Conservation (phyloP, 768 basidiomycete species). For the Collybia sordida region DNA sequence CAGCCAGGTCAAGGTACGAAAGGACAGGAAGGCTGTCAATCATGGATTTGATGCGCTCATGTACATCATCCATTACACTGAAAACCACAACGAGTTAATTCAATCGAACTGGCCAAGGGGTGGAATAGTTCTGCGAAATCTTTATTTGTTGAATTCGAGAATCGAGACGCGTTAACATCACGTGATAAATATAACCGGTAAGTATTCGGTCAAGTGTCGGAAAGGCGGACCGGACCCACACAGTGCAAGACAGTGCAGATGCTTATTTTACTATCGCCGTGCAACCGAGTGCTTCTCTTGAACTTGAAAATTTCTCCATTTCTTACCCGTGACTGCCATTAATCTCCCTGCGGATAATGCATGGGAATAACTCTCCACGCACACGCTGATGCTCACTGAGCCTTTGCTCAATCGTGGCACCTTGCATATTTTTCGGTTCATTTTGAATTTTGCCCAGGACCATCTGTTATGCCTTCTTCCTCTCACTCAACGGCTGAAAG, state of each 20-base stretch:
- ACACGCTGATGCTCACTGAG: no score
- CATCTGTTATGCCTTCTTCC: constrained; percentile 15
- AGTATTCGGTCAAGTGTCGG: no score
- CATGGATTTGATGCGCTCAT: constrained; percentile 33
- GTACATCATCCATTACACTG: constrained; percentile 11
- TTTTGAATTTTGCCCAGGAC: neutral
- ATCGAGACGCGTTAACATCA: no score
- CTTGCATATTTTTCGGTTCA: neutral
- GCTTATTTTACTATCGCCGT: neutral
- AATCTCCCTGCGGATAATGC: no score
- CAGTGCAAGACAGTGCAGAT: no score
- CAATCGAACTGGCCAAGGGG: neutral
- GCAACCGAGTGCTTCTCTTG: neutral
- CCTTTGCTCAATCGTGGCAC: neutral
- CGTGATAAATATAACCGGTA: no score
- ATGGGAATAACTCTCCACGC: no score
- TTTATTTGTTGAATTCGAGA: neutral
- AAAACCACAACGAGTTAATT: constrained; percentile 4
- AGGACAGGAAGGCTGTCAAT: constrained; percentile 47
- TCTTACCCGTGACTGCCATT: no score
- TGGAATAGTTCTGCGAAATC: neutral
- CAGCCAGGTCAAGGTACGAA: constrained; percentile 30
- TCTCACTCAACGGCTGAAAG: constrained; percentile 15
- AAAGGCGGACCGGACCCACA: neutral
- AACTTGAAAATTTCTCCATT: no score